Conservation (phyloP, 2,329 filamentous ascomycete species). For the Fusarium zealandicum region DNA sequence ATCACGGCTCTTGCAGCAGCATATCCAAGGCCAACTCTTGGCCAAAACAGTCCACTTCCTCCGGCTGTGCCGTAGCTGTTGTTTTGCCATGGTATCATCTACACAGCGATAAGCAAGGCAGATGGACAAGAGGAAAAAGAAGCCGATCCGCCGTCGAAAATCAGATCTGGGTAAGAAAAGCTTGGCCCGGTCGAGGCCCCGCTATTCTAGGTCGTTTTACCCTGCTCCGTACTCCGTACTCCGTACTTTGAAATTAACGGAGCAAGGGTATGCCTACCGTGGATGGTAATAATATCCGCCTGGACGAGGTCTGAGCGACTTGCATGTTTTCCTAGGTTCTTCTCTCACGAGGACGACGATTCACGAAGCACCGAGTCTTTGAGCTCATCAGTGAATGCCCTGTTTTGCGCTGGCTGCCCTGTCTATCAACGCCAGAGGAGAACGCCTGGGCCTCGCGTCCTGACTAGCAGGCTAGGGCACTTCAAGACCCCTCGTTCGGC, state of each 20-base stretch:
- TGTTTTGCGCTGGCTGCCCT: not conserved
- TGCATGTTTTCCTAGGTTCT: no score
- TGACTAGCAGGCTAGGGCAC: not conserved
- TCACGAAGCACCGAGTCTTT: no score
- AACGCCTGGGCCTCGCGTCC: not conserved
- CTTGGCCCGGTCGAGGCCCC: conserved; percentile 17
- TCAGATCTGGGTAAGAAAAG: conserved; percentile 30
- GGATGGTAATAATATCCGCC: conserved; percentile 17
- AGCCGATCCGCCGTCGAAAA: conserved; percentile 30
- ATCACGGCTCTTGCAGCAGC: no score
- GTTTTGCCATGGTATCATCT: not conserved
- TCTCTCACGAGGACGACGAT: no score
- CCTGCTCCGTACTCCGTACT: conserved; percentile 7
- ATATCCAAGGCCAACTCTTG: no score
- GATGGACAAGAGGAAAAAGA: conserved; percentile 1
- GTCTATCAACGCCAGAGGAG: not conserved
- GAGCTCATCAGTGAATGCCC: no score
- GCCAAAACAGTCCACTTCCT: no score
- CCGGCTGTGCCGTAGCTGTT: not conserved
- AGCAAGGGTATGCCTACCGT: conserved; percentile 10
- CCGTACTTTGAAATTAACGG: conserved; percentile 28
- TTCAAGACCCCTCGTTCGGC: not conserved
- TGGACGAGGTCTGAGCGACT: no score
- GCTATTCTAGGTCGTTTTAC: conserved; percentile 9
- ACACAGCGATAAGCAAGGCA: conserved; percentile 4